These are phyloP conservation scores for Mortierella alpina DNA, from an alignment of 192 early-diverging fungal genomes.

Conservation along the genomic window DNA sequence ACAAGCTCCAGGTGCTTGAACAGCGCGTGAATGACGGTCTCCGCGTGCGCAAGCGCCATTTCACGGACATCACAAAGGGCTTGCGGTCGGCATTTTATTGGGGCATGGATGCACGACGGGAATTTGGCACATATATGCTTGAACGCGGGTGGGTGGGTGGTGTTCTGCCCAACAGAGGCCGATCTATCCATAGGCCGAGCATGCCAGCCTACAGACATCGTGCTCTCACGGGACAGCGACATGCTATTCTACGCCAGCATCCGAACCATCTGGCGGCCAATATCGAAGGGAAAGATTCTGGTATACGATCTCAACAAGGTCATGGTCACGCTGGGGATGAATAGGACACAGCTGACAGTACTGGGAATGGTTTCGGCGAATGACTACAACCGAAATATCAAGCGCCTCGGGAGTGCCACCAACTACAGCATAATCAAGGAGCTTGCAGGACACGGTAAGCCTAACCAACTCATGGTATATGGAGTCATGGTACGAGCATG, in stretches of 20 bases:
- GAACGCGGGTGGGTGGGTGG: background rate
- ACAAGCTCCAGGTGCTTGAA: too few relatives aligned
- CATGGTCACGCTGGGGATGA: background rate
- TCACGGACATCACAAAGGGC: background rate
- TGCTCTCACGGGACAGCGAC: background rate
- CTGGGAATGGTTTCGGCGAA: background rate
- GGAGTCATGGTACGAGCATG: too few relatives aligned
- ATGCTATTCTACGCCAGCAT: background rate
- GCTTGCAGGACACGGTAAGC: too few relatives aligned
- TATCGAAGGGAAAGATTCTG: background rate
- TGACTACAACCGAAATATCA: background rate
- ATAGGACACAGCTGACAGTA: background rate
- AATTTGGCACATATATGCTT: background rate
- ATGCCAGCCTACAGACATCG: background rate
- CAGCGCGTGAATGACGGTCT: background rate
- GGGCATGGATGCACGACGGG: background rate
- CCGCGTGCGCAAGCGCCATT: background rate
- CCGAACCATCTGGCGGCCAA: background rate
- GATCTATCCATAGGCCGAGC: background rate
- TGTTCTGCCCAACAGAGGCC: background rate
- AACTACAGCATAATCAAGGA: slow-evolving; percentile 2
- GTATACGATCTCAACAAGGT: background rate
- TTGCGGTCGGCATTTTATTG: background rate
- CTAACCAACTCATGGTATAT: too few relatives aligned
- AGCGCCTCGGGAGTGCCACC: background rate